These are phyloP conservation scores for Rubia occidens DNA, from an alignment of 305 asterid species.

Conservation along the genomic window DNA sequence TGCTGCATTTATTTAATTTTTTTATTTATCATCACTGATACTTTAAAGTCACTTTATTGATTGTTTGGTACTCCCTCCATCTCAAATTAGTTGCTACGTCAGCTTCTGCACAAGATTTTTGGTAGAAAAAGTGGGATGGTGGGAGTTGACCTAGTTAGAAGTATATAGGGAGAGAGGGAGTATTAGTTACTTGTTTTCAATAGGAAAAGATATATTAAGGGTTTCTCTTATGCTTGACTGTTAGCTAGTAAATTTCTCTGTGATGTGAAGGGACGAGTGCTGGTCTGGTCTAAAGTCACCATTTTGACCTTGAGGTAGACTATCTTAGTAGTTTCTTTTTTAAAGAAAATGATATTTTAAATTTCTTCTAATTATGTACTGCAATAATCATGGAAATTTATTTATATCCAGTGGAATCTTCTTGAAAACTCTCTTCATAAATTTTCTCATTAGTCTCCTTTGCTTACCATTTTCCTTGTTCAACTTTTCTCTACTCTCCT, in stretches of 20 bases:
- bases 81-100: not conserved
- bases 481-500: not conserved
- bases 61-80: not conserved
- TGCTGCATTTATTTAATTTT: not conserved
- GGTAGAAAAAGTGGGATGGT: not conserved
- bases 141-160: not conserved
- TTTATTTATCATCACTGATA: not conserved
- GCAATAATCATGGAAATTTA: not conserved
- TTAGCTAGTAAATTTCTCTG: no score
- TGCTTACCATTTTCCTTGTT: not conserved
- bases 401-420: not conserved
- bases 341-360: no score
- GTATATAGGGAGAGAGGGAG: not conserved
- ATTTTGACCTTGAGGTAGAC: no score
- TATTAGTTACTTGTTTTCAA: not conserved
- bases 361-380: not conserved
- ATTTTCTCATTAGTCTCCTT: conserved; percentile 1
- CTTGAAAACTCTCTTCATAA: not conserved
- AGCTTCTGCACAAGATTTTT: not conserved
- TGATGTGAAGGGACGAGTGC: no score
- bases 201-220: no score
- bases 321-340: no score
- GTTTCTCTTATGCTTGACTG: no score
- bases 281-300: no score
- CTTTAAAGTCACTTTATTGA: not conserved